Base-by-base conservation (phyloP, 176 grass and related monocot genomes). In the Bolboschoenus planiculmis region DNA sequence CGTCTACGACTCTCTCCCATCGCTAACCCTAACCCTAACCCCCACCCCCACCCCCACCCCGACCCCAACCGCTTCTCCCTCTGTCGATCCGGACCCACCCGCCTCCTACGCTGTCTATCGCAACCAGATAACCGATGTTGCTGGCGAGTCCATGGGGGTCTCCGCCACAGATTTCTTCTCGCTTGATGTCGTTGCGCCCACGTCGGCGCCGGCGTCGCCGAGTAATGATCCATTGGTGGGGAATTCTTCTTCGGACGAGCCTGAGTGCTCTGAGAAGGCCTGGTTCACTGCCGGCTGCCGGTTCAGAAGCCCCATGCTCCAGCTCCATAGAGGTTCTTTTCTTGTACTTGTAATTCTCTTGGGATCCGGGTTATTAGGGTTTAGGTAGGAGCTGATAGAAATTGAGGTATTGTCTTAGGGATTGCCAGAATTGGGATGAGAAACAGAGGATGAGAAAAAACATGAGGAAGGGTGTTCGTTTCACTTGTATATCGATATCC, bases 261-360 rank as follows among this genome's bases (percentile, higher is more conserved):
- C 65, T 29, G 90, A 79, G 83, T 90, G 81, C 18, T 89, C 93
- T 14, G 97, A 92, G 86, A 78, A 86, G 50, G 89, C 91, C 13
- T 96, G 97, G 93, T 99, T 99, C 64, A 91, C 60, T 23, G 84
- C 83, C 30, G 89, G 91, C 29, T 68, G 89, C 68, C 82, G 83
- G 40, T 96, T 99, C 71, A 90, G 83, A 63, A 99, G 97, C 72
- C 97, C 93, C 75, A 99, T 99, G 97, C 89, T 99, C 84, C 97
- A 99, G 88, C 91, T 99, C 39, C 93, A 99, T 67, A 93, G 96
- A 83, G 97, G 93, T 95, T 67, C 42, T 67, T 86, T 68, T 33
- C 58, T 74, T 51, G 27, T 16, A 21, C 40, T 31, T 71, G 46
- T 30, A 51, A 8, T 48, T 47, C 50, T 78, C 18, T 53, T 6